Percentiles rank a stretch among this genome's conserved stretches.
These are phyloP conservation scores for Raffaelea deltoideospora DNA, from an alignment of 2,329 filamentous ascomycete species.

Conservation along the genomic window DNA sequence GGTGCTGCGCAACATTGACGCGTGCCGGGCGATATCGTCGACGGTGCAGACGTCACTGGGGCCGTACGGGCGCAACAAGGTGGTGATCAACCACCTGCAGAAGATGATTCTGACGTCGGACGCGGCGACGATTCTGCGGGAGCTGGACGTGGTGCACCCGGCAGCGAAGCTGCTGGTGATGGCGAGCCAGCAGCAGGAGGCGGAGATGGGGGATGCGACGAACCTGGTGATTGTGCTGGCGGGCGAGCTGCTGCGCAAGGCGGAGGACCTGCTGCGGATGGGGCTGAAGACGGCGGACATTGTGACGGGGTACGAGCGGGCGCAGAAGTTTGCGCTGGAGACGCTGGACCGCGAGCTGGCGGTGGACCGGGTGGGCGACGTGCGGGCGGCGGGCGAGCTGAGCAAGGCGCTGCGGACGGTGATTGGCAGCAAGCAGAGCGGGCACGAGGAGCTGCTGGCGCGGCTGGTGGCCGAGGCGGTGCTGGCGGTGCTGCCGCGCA, in stretches of 20 bases:
- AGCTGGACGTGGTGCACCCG: constrained; percentile 96
- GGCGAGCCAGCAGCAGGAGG: constrained; percentile 97
- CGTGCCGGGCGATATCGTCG: constrained; percentile 86
- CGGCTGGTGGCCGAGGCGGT: constrained; percentile 73
- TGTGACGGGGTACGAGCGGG: constrained; percentile 88
- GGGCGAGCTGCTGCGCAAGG: constrained; percentile 90
- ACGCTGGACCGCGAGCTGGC: constrained; percentile 75
- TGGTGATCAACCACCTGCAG: constrained; percentile 98
- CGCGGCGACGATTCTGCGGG: constrained; percentile 89
- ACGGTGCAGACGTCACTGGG: constrained; percentile 96
- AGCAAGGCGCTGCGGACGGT: constrained; percentile 94
- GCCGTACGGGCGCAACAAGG: constrained; percentile 96
- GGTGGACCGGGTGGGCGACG: constrained; percentile 79
- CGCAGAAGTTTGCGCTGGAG: constrained; percentile 75
- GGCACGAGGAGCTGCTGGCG: constrained; percentile 78
- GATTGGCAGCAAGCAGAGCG: constrained; percentile 90
- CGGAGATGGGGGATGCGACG: constrained; percentile 97
- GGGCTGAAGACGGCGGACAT: constrained; percentile 98
- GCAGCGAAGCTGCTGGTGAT: constrained; percentile 96
- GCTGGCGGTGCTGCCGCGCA: constrained; percentile 86
- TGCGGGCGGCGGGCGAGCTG: constrained; percentile 67
- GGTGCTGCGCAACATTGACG: constrained; percentile 95
- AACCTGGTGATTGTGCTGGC: constrained; percentile 94
- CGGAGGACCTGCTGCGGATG: constrained; percentile 91
- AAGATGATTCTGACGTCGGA: constrained; percentile 99